Percentiles rank a stretch among this genome's conserved stretches.
phyloP scores from a whole-genome alignment of 2,329 filamentous ascomycete species.

The Beauveria asiatica region DNA sequence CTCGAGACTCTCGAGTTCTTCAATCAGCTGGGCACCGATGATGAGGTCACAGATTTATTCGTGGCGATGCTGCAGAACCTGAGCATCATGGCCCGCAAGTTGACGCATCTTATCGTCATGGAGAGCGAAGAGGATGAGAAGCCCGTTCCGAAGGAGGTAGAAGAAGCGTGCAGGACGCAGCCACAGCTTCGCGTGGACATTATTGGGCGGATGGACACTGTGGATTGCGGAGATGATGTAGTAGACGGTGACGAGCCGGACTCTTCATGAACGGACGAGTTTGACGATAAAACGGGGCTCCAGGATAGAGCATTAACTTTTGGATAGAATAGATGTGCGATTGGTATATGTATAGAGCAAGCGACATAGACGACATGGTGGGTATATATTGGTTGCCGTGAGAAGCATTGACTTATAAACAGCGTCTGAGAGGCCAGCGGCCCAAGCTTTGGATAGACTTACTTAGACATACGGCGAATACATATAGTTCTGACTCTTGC shows the following conservation, averaged over 20 bases:
- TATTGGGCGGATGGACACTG: conserved; percentile 20
- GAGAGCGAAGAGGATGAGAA: conserved; percentile 21
- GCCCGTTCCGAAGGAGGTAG: conserved; percentile 24
- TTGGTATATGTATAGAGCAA: neutral
- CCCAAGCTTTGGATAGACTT: neutral
- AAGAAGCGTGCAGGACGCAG: conserved; percentile 26
- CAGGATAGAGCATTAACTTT: neutral
- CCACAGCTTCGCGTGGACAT: conserved; percentile 25
- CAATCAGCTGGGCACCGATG: conserved; percentile 36
- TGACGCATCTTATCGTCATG: conserved; percentile 30
- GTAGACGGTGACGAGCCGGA: neutral
- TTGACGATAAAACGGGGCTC: neutral
- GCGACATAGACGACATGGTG: neutral
- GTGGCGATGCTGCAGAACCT: conserved; percentile 32
- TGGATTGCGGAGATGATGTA: neutral
- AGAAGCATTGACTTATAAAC: neutral
- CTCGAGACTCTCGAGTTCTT: conserved; percentile 38
- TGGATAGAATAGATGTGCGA: neutral
- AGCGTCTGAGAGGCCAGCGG: neutral
- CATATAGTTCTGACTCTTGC: neutral
- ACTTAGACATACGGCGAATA: neutral
- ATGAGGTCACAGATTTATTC: conserved; percentile 37
- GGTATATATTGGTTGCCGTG: neutral
- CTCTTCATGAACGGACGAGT: neutral
- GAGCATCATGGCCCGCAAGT: conserved; percentile 27